Percentiles rank a stretch among this genome's conserved stretches.
phyloP scores from a whole-genome alignment of 1,139 yeast genomes.

The Kodamaea plutei region DNA sequence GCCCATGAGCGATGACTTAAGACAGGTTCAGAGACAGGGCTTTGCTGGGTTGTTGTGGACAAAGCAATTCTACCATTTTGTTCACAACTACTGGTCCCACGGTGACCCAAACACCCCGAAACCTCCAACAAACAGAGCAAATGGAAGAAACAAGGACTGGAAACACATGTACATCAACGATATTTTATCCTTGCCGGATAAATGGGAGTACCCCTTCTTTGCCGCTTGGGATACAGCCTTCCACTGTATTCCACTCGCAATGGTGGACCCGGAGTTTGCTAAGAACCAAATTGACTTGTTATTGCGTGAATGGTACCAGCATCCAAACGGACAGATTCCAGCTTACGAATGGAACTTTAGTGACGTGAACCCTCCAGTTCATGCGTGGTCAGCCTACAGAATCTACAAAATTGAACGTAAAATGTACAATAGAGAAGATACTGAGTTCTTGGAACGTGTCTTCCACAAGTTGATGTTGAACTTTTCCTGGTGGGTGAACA shows the following conservation, averaged over 20 bases:
- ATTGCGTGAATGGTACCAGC: constrained; percentile 97
- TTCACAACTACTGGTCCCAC: constrained; percentile 81
- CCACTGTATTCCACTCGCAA: constrained; percentile 91
- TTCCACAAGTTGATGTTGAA: constrained; percentile 87
- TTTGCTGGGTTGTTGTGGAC: constrained; percentile 95
- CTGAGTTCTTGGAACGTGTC: constrained; percentile 82
- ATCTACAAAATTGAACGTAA: constrained; percentile 87
- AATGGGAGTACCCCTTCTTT: constrained; percentile 96
- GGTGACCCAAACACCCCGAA: constrained; percentile 80
- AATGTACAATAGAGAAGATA: constrained; percentile 77
- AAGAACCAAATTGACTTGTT: constrained; percentile 83
- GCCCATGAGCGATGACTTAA: constrained; percentile 77
- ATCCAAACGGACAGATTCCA: constrained; percentile 97
- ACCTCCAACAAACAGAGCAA: constrained; percentile 80
- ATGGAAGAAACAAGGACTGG: constrained; percentile 86
- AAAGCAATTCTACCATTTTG: constrained; percentile 86
- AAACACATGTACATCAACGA: constrained; percentile 86
- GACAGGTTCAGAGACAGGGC: constrained; percentile 90
- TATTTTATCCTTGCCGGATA: constrained; percentile 86
- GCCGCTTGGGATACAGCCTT: constrained; percentile 98
- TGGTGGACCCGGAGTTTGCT: constrained; percentile 94
- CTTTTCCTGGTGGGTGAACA: constrained; percentile 98
- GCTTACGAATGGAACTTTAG: constrained; percentile 97
- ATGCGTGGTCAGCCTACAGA: constrained; percentile 94
- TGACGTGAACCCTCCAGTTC: constrained; percentile 97